These are phyloP conservation scores for Kazachstania bromeliacearum DNA, from an alignment of 805 yeast species.

Conservation along the genomic window DNA sequence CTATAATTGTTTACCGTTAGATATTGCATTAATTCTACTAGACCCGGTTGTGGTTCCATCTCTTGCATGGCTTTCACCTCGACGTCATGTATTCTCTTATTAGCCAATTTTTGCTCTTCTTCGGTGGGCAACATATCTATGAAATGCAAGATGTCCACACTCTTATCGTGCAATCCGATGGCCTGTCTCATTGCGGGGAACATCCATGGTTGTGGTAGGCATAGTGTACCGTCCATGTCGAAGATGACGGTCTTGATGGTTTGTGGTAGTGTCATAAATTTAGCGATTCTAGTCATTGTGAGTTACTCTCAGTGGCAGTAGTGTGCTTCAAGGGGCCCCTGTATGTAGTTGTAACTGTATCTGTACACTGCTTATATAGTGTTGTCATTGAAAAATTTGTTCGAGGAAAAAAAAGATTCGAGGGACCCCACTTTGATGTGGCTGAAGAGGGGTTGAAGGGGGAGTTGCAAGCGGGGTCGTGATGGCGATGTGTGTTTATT, in stretches of 20 bases:
- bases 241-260: constrained; percentile 47
- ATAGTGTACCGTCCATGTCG: constrained; percentile 76
- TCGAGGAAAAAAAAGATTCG: too few relatives aligned
- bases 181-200: constrained; percentile 52
- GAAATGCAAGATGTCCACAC: constrained; percentile 44
- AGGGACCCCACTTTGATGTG: too few relatives aligned
- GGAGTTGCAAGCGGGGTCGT: too few relatives aligned
- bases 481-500: too few relatives aligned
- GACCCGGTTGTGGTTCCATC: constrained; percentile 44
- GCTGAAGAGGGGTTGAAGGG: too few relatives aligned
- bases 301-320: neutral
- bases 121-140: constrained; percentile 35
- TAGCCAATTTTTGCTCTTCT: constrained; percentile 35
- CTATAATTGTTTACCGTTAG: constrained; percentile 29
- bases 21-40: constrained; percentile 33
- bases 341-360: too few relatives aligned
- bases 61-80: constrained; percentile 54
- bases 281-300: constrained; percentile 20
- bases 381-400: too few relatives aligned
- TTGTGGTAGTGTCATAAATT: constrained; percentile 1
- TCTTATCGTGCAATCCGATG: constrained; percentile 37
- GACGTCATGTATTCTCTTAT: constrained; percentile 38
- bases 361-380: too few relatives aligned
- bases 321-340: too few relatives aligned
- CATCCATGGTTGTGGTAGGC: constrained; percentile 56